Conservation (phyloP, 306 rosid genomes). For the Datisca glomerata region DNA sequence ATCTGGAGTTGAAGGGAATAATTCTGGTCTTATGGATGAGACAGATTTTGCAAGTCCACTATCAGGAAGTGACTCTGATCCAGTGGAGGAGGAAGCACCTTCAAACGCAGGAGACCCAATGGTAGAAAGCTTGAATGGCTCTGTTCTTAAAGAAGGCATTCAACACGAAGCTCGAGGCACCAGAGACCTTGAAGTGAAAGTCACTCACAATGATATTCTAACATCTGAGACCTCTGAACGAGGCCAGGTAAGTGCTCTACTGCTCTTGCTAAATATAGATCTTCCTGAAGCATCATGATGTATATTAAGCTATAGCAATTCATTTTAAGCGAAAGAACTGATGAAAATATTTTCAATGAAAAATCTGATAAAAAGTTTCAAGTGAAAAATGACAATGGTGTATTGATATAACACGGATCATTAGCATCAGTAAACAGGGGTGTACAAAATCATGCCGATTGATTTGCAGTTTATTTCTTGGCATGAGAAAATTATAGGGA, state of each 20-base stretch:
- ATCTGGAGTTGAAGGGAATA: constrained; percentile 16
- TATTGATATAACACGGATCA: background rate
- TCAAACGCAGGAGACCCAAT: constrained; percentile 15
- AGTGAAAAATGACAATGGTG: no score
- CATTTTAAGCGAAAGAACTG: no score
- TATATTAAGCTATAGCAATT: background rate
- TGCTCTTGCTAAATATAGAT: background rate
- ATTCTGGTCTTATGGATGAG: constrained; percentile 12
- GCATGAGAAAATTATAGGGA: no score
- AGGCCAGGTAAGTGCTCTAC: constrained; percentile 31
- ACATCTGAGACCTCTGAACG: constrained; percentile 26
- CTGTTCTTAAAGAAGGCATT: constrained; percentile 12
- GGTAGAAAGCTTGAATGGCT: constrained; percentile 23
- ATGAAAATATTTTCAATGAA: no score
- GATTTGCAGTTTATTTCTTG: no score
- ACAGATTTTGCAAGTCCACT: constrained; percentile 17
- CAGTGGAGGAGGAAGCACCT: constrained; percentile 22
- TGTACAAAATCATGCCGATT: no score
- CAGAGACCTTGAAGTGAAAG: constrained; percentile 19
- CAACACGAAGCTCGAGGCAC: constrained; percentile 12
- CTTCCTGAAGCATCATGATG: background rate
- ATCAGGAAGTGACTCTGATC: constrained; percentile 13
- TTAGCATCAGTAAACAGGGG: no score
- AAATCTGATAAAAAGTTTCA: no score
- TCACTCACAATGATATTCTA: constrained; percentile 17